Evolutionary conservation across 2,329 filamentous ascomycete species (phyloP), one percentile per base, ranked within the genome.

Genomic region (Neophaeococcomyces mojaviensis): DNA sequence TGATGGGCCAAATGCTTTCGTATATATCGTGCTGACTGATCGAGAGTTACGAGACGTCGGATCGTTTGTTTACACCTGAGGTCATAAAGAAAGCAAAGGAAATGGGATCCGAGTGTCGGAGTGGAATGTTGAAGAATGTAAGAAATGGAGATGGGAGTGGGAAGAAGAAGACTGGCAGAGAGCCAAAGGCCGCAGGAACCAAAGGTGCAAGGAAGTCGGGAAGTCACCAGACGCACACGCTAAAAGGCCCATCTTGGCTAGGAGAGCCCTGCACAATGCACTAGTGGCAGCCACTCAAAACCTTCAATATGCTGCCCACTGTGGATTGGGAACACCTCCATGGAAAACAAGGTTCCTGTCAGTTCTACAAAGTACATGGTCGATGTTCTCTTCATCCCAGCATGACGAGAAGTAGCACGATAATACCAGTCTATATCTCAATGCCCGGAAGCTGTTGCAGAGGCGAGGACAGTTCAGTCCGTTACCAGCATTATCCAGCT

Each of bases 21-120:
- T 15, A 20, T 16, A 43, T 15, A 9, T 12, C 32, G 8, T 7
- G 8, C 9, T 22, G 32, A 4, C 4, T 28, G 5, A 34, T 24
- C 4, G 19, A 26, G 18, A 42, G n/a, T 44, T 24, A 9, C 19
- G 15, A 22, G n/a, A 19, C 10, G 41, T 9, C 18, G 33, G 12
- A 24, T 16, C 3, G 18, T 30, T 44, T 44, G 41, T 44, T 44
- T 44, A 44, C 41, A 44, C 41, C 41, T 44, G 41, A 44, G 41
- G 41, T 44, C 41, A 44, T 44, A 26, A 36, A 20, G 13, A 31
- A 44, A 44, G 41, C 33, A 44, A 30, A 44, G 41, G 37, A 6
- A 37, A 20, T 9, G 30, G 15, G 33, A 37, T 20, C 13, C 26
- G 13, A 13, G 13, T 36, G 32, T 32, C 32, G 32, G 31, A 41